These are phyloP conservation scores for Dictyostelium discoideum DNA, from an alignment of 78 protist species.

Conservation along the genomic window dicty_2.7 NC_007089.4:1786501-1787000, in stretches of 20 bases:
- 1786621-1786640: conserved; percentile 71
- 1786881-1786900: conserved; percentile 21
- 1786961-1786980: conserved; percentile 83
- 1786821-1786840: conserved; percentile 90
- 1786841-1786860: conserved; percentile 41
- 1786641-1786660: conserved; percentile 86
- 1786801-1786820: conserved; percentile 92
- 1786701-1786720: conserved; percentile 78
- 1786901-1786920: conserved; percentile 29
- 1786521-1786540: conserved; percentile 99
- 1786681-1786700: conserved; percentile 46
- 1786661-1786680: conserved; percentile 73
- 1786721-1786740: conserved; percentile 73
- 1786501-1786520: conserved; percentile 93
- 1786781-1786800: conserved; percentile 92
- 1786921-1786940: conserved; percentile 84
- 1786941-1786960: not conserved
- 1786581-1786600: conserved; percentile 52
- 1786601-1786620: conserved; percentile 24
- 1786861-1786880: conserved; percentile 61
- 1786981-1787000: conserved; percentile 88
- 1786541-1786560: conserved; percentile 85
- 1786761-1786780: conserved; percentile 60
- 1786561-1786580: conserved; percentile 69
- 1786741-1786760: conserved; percentile 59